phyloP scores from a whole-genome alignment of 2,329 filamentous ascomycete species.

The Aureobasidium sp. region DNA sequence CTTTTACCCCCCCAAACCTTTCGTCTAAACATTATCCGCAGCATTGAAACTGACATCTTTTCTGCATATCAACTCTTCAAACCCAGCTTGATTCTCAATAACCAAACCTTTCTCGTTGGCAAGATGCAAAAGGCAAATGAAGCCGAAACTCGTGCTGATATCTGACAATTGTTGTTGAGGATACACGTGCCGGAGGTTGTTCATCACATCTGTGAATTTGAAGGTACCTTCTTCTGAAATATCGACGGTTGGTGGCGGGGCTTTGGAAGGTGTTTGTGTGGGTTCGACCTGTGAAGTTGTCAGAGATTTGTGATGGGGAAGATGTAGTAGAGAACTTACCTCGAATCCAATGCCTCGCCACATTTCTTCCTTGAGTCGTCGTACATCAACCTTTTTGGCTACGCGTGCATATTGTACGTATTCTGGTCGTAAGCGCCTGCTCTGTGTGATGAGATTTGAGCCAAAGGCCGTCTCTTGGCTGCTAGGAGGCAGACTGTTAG shows the following conservation, averaged over 20 bases:
- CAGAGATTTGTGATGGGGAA: neutral
- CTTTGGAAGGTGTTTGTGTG: conserved; percentile 28
- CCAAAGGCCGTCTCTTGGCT: conserved; percentile 50
- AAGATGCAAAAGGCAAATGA: conserved; percentile 84
- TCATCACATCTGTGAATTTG: conserved; percentile 89
- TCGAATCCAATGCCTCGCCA: conserved; percentile 54
- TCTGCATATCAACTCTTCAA: conserved; percentile 41
- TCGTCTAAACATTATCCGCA: conserved; percentile 13
- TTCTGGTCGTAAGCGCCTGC: conserved; percentile 51
- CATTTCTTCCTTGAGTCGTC: conserved; percentile 56
- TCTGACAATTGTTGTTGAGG: conserved; percentile 79
- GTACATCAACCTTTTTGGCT: conserved; percentile 59
- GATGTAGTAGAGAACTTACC: conserved; percentile 13
- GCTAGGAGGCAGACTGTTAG: conserved; percentile 31
- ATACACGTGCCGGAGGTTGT: conserved; percentile 77
- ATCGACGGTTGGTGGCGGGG: conserved; percentile 23
- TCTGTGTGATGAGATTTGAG: conserved; percentile 54
- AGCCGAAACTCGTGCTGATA: conserved; percentile 88
- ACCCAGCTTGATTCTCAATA: conserved; percentile 55
- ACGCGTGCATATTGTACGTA: conserved; percentile 59
- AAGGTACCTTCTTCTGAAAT: conserved; percentile 48
- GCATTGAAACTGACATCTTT: conserved; percentile 39
- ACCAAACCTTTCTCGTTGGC: conserved; percentile 87
- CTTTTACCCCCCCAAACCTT: too few relatives aligned
- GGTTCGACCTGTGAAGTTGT: conserved; percentile 24